Conservation (phyloP, 208 protist species). For the Trypanosoma conorhini region DNA sequence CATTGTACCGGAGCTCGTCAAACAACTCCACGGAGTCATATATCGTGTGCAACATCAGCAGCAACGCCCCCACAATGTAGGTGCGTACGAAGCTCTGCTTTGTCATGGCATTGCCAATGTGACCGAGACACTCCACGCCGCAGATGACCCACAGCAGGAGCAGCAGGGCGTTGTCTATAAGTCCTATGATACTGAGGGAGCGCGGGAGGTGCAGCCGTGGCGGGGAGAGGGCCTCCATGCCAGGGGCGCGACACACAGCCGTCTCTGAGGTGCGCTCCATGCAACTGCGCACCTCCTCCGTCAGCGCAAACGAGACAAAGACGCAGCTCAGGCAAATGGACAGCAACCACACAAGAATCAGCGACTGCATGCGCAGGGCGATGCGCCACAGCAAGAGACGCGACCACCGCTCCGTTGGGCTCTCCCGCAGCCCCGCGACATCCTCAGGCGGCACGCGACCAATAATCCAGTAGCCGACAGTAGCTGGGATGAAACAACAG, state of each 20-base stretch:
- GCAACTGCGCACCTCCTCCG: conserved; percentile 1
- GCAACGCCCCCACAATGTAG: conserved; percentile 2
- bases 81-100: conserved; percentile 21
- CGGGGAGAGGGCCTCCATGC: background rate
- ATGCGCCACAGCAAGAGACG: conserved; percentile 14
- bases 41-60: conserved; percentile 3
- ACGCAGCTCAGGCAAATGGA: background rate
- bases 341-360: conserved; percentile 3
- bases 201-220: conserved; percentile 13
- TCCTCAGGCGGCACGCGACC: background rate
- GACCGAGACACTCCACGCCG: conserved; percentile 14
- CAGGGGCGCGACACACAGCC: background rate
- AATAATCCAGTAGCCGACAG: conserved; percentile 1
- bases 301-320: background rate
- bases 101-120: conserved; percentile 21
- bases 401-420: conserved; percentile 9
- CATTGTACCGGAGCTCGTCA: conserved; percentile 30
- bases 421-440: background rate
- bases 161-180: conserved; percentile 16
- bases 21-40: conserved; percentile 20
- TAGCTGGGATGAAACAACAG: background rate
- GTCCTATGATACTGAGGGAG: conserved; percentile 8
- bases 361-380: background rate
- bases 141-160: conserved; percentile 12
- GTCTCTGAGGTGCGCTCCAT: conserved; percentile 17